These are phyloP conservation scores for Penicillium sp. DNA, from an alignment of 2,329 filamentous ascomycete species.

Conservation along the genomic window DNA sequence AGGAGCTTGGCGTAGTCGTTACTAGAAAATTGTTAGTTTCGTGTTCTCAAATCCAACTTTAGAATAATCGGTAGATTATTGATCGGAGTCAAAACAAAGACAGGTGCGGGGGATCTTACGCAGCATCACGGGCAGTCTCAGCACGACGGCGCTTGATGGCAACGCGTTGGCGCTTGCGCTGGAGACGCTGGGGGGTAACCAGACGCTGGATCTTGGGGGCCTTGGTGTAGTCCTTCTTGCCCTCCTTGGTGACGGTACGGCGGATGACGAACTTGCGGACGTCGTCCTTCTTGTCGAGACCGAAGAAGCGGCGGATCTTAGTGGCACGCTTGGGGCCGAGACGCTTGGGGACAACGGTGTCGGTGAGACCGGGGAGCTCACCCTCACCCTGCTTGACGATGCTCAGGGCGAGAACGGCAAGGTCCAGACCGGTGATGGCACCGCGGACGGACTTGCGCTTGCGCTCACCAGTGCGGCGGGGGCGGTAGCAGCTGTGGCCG, in stretches of 20 bases:
- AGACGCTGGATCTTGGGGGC: constrained; percentile 99
- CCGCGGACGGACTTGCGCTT: constrained; percentile 99
- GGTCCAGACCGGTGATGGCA: constrained; percentile 92
- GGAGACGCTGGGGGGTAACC: constrained; percentile 97
- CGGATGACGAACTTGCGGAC: constrained; percentile 99
- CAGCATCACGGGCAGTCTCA: constrained; percentile 98
- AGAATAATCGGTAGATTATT: background rate
- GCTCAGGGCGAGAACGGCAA: constrained; percentile 89
- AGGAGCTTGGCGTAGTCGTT: constrained; percentile 96
- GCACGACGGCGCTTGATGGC: constrained; percentile 97
- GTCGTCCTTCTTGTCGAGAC: constrained; percentile 99
- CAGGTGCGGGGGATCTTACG: constrained; percentile 62
- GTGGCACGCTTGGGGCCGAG: constrained; percentile 99
- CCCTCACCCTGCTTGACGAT: constrained; percentile 97
- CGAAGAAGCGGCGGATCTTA: constrained; percentile 99
- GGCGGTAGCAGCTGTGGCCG: constrained; percentile 97
- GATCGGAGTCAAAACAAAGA: background rate
- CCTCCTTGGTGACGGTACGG: constrained; percentile 94
- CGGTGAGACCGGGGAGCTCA: constrained; percentile 94
- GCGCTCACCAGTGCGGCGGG: constrained; percentile 96
- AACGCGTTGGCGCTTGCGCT: constrained; percentile 98
- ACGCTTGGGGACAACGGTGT: constrained; percentile 97
- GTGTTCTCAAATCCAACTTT: constrained; percentile 28
- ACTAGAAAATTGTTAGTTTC: constrained; percentile 51
- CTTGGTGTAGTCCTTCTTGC: constrained; percentile 99